Percentiles rank a stretch among this genome's conserved stretches.
phyloP scores from a whole-genome alignment of 23 red algal genomes.

The Gracilaria caudata region DNA sequence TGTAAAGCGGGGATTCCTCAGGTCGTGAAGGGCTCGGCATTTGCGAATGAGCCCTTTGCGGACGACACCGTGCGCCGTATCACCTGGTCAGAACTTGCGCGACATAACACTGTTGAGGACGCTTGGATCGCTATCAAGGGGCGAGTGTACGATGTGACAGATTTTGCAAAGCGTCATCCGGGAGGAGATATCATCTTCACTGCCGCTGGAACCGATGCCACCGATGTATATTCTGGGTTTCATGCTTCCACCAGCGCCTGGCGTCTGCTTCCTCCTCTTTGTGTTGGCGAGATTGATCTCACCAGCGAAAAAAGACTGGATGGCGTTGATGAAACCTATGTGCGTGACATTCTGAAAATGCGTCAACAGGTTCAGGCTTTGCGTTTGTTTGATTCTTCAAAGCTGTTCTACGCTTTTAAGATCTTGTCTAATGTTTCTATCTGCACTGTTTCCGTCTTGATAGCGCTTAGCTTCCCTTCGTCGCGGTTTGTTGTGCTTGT shows the following conservation, averaged over 20 bases:
- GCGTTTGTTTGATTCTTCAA: slow-evolving; percentile 70
- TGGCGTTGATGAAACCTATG: slow-evolving; percentile 45
- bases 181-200: slow-evolving; percentile 88
- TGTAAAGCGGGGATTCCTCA: neutral
- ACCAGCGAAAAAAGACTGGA: neutral
- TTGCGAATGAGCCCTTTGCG: slow-evolving; percentile 18
- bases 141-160: slow-evolving; percentile 82
- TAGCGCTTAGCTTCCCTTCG: slow-evolving; percentile 17
- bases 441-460: slow-evolving; percentile 33
- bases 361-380: slow-evolving; percentile 49
- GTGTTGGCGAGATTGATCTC: slow-evolving; percentile 52
- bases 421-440: slow-evolving; percentile 60
- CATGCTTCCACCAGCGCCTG: slow-evolving; percentile 57
- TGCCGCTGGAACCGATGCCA: slow-evolving; percentile 77
- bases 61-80: slow-evolving; percentile 20
- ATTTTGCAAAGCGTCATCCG: slow-evolving; percentile 72
- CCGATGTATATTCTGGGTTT: slow-evolving; percentile 85
- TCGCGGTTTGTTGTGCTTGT: slow-evolving; percentile 7
- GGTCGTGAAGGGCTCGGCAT: slow-evolving; percentile 45
- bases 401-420: slow-evolving; percentile 70
- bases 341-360: slow-evolving; percentile 59
- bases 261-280: slow-evolving; percentile 61
- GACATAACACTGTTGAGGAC: slow-evolving; percentile 53
- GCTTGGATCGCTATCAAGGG: slow-evolving; percentile 81
- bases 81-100: slow-evolving; percentile 55